Percentiles rank a stretch among this genome's conserved stretches.
These are phyloP conservation scores for Megacollybia marginata DNA, from an alignment of 768 basidiomycete species.

Conservation along the genomic window DNA sequence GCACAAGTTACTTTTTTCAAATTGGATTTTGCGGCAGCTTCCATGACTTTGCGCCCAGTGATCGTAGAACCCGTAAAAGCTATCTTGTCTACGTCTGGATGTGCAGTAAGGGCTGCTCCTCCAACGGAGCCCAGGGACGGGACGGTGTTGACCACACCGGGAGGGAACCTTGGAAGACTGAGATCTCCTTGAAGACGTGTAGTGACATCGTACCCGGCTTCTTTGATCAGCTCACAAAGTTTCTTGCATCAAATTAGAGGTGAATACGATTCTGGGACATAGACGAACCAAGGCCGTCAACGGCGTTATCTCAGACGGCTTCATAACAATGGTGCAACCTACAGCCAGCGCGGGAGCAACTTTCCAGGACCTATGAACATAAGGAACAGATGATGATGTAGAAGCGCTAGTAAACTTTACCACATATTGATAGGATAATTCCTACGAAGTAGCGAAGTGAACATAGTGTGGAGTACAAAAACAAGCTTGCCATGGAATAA, in stretches of 20 bases:
- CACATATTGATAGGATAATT: conserved; percentile 90
- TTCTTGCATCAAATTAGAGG: conserved; percentile 36
- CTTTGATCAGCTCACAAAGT: conserved; percentile 73
- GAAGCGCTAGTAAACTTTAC: conserved; percentile 25
- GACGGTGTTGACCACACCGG: conserved; percentile 86
- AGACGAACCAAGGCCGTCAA: conserved; percentile 67
- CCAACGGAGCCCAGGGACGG: conserved; percentile 77
- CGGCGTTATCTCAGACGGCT: conserved; percentile 84
- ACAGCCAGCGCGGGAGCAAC: conserved; percentile 87
- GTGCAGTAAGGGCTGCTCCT: conserved; percentile 77
- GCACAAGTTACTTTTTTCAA: conserved; percentile 67
- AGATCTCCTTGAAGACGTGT: neutral
- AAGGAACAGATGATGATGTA: conserved; percentile 1
- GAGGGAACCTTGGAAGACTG: conserved; percentile 59
- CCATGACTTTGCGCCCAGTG: conserved; percentile 86
- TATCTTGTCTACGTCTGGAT: conserved; percentile 86
- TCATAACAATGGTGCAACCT: conserved; percentile 93
- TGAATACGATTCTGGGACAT: neutral
- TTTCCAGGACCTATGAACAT: conserved; percentile 70
- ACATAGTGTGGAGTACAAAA: no score
- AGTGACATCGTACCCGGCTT: conserved; percentile 60
- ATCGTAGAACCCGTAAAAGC: conserved; percentile 92
- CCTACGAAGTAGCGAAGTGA: no score
- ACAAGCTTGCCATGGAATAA: conserved; percentile 64
- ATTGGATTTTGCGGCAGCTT: conserved; percentile 89